Percentiles rank a stretch among this genome's conserved stretches.
phyloP scores from a whole-genome alignment of 1,284 basidiomycete genomes.

The Malassezia japonica region DNA sequence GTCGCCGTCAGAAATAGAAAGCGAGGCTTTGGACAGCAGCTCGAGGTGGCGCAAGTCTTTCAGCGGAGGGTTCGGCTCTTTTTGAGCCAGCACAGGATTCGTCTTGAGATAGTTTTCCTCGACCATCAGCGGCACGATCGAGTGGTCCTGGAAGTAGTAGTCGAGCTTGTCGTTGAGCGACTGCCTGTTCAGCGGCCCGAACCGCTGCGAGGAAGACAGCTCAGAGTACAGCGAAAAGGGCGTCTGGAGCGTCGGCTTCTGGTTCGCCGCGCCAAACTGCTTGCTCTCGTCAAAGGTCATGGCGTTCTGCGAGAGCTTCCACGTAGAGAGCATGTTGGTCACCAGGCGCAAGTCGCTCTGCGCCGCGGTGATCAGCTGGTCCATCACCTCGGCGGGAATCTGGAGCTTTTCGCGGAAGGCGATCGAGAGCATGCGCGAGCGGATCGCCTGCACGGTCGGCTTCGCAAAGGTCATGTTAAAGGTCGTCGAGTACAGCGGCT shows the following conservation, averaged over 20 bases:
- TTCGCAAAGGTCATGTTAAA: constrained; percentile 57
- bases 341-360: constrained; percentile 94
- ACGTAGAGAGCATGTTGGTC: constrained; percentile 94
- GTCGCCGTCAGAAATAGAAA: constrained; percentile 88
- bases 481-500: constrained; percentile 67
- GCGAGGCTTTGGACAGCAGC: constrained; percentile 65
- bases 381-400: constrained; percentile 76
- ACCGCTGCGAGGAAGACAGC: constrained; percentile 79
- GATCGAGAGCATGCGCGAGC: constrained; percentile 64
- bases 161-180: constrained; percentile 86
- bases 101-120: constrained; percentile 58
- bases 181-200: constrained; percentile 68
- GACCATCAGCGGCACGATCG: constrained; percentile 86
- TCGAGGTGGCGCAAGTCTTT: constrained; percentile 64
- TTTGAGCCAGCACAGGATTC: constrained; percentile 51
- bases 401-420: constrained; percentile 62
- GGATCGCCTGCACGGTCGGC: constrained; percentile 28
- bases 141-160: constrained; percentile 89
- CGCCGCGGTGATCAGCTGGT: constrained; percentile 76
- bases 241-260: constrained; percentile 62
- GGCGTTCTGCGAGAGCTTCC: constrained; percentile 53
- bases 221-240: constrained; percentile 57
- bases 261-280: constrained; percentile 66
- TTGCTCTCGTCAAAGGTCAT: constrained; percentile 64
- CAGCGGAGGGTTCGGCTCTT: constrained; percentile 13